Base-by-base conservation (phyloP, 352 stramenopile genomes). In the Paralagenidium karlingii region DNA sequence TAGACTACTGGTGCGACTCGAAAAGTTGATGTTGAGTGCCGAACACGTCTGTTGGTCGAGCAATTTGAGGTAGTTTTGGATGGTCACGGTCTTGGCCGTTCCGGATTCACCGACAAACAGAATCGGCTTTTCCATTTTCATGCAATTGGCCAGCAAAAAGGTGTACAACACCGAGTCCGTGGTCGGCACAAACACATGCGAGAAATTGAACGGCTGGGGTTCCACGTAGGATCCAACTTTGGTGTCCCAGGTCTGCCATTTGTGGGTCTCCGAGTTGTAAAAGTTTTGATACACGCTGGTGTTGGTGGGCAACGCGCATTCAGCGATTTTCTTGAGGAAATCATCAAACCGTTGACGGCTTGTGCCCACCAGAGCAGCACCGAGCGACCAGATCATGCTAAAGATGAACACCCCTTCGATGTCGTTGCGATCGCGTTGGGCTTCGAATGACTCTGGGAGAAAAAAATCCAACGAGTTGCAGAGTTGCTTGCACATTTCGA, bases 401-500 rank as follows among this genome's bases (percentile, higher is more conserved):
- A 96, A 97, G 2, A 97, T 53, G 46, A 95, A 98, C 20, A 96
- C 42, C 0, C 85, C 80, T 67, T 98, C 89, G 3, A 97, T 52
- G 20, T 74, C 80, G 9, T 57, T 64, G 9, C 63, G 63, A 24
- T 82, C 63, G 7, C 40, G 51, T 0, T 46, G 59, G 0, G 61
- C 51, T 18, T 87, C 68, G 20, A 82, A 38, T 1, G 47, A 62
- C 4, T 75, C 65, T 0, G 69, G 73, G 2, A 97, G 40, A 45
- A 94, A 96, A 0, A 74, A 78, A 44, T 98, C 87, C 7, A 98
- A 54, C 8, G 84, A 78, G 13, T 85, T 90, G 39, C 82, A 96
- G 0, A 97, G 68, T 52, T 98, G 92, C 47, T 96, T 97, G 45
- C 90, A 93, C 79, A 98, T 93, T 54, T 96, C 86, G 53, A 98